Evolutionary conservation across 176 grass and related monocot species (phyloP).

Genomic region (Poa annua): DNA sequence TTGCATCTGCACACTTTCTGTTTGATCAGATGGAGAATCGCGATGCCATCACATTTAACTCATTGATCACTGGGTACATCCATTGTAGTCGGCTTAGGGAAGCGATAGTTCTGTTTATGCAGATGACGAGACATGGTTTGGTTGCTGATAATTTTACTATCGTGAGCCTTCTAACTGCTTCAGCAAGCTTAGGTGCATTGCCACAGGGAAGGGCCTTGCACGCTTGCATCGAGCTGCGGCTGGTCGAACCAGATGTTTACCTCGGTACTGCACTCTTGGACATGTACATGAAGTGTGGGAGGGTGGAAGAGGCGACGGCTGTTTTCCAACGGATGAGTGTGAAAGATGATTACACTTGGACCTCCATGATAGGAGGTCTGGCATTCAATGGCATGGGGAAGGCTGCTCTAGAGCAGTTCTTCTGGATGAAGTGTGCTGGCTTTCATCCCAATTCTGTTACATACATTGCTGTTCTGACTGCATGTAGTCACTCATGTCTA

Average conservation of each 20-base stretch:
- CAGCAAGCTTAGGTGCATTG: constrained; percentile 73
- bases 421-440: constrained; percentile 55
- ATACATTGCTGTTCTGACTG: constrained; percentile 71
- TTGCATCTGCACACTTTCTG: constrained; percentile 53
- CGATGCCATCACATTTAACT: constrained; percentile 76
- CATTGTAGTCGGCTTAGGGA: constrained; percentile 61
- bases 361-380: constrained; percentile 58
- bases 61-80: constrained; percentile 76
- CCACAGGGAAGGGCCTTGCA: constrained; percentile 66
- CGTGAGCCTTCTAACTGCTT: constrained; percentile 72
- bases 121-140: constrained; percentile 45
- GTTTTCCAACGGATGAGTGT: constrained; percentile 53
- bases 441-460: constrained; percentile 59
- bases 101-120: constrained; percentile 53
- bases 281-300: constrained; percentile 85
- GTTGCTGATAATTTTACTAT: constrained; percentile 56
- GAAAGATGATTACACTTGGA: constrained; percentile 67
- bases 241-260: constrained; percentile 61
- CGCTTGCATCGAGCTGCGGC: constrained; percentile 56
- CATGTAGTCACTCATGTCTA: constrained; percentile 70
- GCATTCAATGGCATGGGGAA: constrained; percentile 75
- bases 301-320: constrained; percentile 52
- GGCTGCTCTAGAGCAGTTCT: constrained; percentile 63
- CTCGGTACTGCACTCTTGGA: constrained; percentile 70
- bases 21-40: constrained; percentile 60